Percentiles rank a stretch among this genome's conserved stretches.
Conservation (phyloP, 139 green algal genomes). For the Chlorella vulgaris region DNA sequence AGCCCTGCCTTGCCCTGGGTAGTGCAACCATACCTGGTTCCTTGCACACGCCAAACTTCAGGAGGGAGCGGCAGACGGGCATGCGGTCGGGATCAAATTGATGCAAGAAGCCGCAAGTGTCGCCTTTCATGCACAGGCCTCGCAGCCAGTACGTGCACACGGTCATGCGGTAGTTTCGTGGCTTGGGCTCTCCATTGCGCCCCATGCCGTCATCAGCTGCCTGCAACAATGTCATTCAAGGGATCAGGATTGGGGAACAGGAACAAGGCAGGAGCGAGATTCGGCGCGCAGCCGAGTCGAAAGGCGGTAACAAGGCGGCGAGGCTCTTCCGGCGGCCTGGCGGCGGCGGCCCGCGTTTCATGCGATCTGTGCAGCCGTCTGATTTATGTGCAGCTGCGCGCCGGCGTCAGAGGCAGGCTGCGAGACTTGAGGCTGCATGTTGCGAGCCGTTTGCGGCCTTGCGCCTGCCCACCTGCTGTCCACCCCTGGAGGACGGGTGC, state of each 20-base stretch:
- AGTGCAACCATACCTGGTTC: constrained; percentile 51
- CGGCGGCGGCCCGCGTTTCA: too few species aligned
- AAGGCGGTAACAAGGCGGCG: too few species aligned
- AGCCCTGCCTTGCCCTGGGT: too few species aligned
- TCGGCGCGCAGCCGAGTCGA: too few species aligned
- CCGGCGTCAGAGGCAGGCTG: too few species aligned
- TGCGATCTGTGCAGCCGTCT: too few species aligned
- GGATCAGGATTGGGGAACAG: background rate
- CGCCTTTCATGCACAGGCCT: constrained; percentile 97
- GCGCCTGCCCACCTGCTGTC: constrained; percentile 26
- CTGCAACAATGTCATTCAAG: too few species aligned
- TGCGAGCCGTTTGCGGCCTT: too few species aligned
- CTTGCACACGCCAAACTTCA: constrained; percentile 90
- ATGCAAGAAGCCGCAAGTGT: constrained; percentile 96
- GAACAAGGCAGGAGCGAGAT: too few species aligned
- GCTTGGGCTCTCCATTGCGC: constrained; percentile 9
- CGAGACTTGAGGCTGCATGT: too few species aligned
- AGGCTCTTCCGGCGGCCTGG: too few species aligned
- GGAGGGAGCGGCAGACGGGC: constrained; percentile 82
- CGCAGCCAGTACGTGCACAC: constrained; percentile 98
- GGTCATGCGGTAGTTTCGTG: constrained; percentile 73
- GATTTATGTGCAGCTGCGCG: too few species aligned
- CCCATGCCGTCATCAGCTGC: background rate
- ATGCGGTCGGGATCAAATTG: constrained; percentile 88
- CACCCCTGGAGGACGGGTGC: background rate